Base-by-base conservation (phyloP, 2,329 filamentous ascomycete genomes). In the Xylaria digitata region DNA sequence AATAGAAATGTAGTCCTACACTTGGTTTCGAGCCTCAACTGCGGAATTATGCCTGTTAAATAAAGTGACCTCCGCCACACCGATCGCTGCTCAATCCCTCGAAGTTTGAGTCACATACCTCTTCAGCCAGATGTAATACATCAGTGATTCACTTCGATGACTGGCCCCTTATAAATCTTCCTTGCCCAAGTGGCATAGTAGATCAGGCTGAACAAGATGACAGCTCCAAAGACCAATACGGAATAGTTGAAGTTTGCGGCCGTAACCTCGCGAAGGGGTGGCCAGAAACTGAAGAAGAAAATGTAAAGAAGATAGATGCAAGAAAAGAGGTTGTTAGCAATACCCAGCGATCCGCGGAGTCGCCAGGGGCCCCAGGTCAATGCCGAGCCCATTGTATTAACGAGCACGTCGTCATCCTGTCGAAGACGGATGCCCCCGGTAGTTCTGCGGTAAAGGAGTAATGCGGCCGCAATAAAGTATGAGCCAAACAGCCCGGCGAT, bases 221-320 rank as follows among this genome's bases (percentile, higher is more conserved):
- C 67, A 0, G 59, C 58, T 5, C 60, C 70, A 17, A 66, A 64
- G 3, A 71, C 67, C 17, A 74, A 34, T 3, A 72, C 65, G 3
- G 65, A 65, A 26, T 52, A 72, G 49, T 74, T 74, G 52, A 74
- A 65, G 42, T 43, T 74, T 67, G 34, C 2, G 64, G 66, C 11
- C 4, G 69, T 72, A 8, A 72, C 69, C 3, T 71, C 63, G n/a
- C 55, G 23, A 15, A 26, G 40, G 0, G 69, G 23, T 2, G 71
- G 72, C 71, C 72, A 73, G 59, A 74, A 74, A 37, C 70, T 72
- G 42, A 70, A 74, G 37, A 73, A 74, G 9, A 71, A 63, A 19
- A 71, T 52, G 50, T 68, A 71, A 6, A 68, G 8, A 0, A 73
- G 59, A 42, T 68, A 73, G 0, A 46, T 34, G 53, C 69, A 73